These are phyloP conservation scores for Peniophora sp. DNA, from an alignment of 1,284 basidiomycete genomes.

Conservation along the genomic window DNA sequence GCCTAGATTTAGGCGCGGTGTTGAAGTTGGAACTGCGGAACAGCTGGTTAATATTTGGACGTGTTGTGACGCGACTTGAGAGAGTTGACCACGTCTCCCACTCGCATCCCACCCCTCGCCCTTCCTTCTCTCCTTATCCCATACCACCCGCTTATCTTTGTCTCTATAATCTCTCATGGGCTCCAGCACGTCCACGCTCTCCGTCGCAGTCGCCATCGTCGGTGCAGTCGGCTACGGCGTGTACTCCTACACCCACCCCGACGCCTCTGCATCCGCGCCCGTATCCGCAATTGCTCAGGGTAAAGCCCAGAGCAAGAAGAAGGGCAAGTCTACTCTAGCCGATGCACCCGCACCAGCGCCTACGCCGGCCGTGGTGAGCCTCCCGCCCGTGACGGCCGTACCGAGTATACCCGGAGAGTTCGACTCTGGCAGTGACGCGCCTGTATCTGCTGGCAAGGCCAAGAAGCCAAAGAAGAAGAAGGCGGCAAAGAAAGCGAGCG, in stretches of 20 bases:
- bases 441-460: conserved; percentile 14
- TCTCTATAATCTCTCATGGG: conserved; percentile 31
- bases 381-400: conserved; percentile 21
- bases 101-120: background rate
- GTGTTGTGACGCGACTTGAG: too few species aligned
- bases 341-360: conserved; percentile 9
- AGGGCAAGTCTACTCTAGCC: conserved; percentile 26
- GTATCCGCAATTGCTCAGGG: conserved; percentile 5
- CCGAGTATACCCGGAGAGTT: conserved; percentile 37
- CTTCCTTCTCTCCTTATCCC: conserved; percentile 1
- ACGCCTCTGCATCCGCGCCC: conserved; percentile 7
- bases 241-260: conserved; percentile 14
- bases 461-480: conserved; percentile 36
- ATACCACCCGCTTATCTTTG: conserved; percentile 6
- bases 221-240: conserved; percentile 37
- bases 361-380: conserved; percentile 25
- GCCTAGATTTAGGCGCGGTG: too few species aligned
- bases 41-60: too few species aligned
- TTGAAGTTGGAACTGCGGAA: too few species aligned
- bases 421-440: conserved; percentile 14
- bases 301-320: conserved; percentile 26
- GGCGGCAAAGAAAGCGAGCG: conserved; percentile 32
- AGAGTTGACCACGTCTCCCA: background rate
- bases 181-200: conserved; percentile 35
- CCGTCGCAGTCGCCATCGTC: conserved; percentile 32